Evolutionary conservation across 805 yeast genomes (phyloP).

Genomic region (Zygosaccharomyces bailii): DNA sequence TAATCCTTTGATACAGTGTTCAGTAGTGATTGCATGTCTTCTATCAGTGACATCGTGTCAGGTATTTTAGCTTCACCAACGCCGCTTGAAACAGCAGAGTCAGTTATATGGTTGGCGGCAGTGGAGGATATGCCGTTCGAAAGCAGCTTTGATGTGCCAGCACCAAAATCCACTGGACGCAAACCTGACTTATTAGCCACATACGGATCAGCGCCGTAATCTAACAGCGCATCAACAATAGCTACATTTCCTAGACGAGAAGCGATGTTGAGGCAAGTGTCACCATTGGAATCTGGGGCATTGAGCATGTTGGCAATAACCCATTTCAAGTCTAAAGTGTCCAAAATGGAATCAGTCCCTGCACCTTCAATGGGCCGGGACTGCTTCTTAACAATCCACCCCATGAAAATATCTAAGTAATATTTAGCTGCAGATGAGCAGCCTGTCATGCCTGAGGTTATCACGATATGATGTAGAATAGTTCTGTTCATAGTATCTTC

Average conservation of each 20-base stretch:
- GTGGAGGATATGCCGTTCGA: constrained; percentile 12
- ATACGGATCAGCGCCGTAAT: constrained; percentile 81
- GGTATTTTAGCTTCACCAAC: constrained; percentile 17
- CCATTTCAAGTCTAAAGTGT: constrained; percentile 48
- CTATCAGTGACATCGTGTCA: constrained; percentile 35
- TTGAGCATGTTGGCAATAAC: constrained; percentile 73
- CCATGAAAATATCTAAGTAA: constrained; percentile 66
- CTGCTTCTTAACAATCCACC: constrained; percentile 62
- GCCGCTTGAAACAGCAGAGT: constrained; percentile 7
- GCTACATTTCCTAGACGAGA: constrained; percentile 82
- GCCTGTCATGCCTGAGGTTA: constrained; percentile 73
- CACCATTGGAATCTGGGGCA: constrained; percentile 90
- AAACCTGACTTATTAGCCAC: constrained; percentile 83
- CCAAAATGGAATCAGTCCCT: constrained; percentile 42
- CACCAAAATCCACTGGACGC: constrained; percentile 83
- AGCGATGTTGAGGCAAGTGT: constrained; percentile 89
- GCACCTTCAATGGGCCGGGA: constrained; percentile 17
- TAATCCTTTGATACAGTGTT: constrained; percentile 55
- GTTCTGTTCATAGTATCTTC: constrained; percentile 72
- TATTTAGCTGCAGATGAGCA: constrained; percentile 70
- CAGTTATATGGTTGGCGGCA: constrained; percentile 7
- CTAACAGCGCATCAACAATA: constrained; percentile 74
- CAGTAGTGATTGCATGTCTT: constrained; percentile 50
- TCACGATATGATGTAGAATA: constrained; percentile 80
- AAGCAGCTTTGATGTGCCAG: constrained; percentile 28